These are phyloP conservation scores for Fusarium marasasianum DNA, from an alignment of 2,329 filamentous ascomycete species.

Conservation along the genomic window DNA sequence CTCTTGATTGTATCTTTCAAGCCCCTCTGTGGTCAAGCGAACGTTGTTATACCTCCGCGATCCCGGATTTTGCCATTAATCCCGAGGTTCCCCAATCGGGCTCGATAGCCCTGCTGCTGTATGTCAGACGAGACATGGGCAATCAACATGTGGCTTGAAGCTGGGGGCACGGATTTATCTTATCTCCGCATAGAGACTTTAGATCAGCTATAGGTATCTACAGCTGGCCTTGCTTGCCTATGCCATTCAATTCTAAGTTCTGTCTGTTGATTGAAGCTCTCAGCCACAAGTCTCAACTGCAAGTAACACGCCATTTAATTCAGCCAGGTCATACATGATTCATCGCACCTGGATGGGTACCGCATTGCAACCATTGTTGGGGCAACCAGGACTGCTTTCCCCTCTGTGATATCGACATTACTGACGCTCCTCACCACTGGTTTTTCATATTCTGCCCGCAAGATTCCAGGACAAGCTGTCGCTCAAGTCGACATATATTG, in stretches of 20 bases:
- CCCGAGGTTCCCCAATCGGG: not conserved
- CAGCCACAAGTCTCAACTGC: too few species aligned
- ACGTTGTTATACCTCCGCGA: not conserved
- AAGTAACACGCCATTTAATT: not conserved
- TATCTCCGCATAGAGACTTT: not conserved
- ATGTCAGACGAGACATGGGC: not conserved
- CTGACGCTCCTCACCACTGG: not conserved
- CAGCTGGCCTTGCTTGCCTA: too few species aligned
- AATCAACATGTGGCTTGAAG: not conserved
- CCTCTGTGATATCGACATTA: not conserved
- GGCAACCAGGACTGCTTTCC: not conserved
- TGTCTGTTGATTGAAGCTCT: too few species aligned
- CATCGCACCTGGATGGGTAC: not conserved
- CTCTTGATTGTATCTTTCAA: too few species aligned
- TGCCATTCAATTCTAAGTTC: too few species aligned
- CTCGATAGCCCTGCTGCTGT: not conserved
- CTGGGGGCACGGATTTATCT: not conserved
- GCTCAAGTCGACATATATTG: fast-evolving
- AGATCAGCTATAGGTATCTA: too few species aligned
- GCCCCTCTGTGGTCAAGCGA: too few species aligned
- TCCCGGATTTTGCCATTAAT: not conserved
- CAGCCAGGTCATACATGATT: not conserved
- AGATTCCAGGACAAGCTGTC: not conserved
- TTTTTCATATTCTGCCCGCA: not conserved
- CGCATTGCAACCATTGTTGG: not conserved